A percentile compares a stretch with the other conserved stretches of the same genome.
Conservation (phyloP, 1,284 basidiomycete species). For the Uromyces viciae-fabae region DNA sequence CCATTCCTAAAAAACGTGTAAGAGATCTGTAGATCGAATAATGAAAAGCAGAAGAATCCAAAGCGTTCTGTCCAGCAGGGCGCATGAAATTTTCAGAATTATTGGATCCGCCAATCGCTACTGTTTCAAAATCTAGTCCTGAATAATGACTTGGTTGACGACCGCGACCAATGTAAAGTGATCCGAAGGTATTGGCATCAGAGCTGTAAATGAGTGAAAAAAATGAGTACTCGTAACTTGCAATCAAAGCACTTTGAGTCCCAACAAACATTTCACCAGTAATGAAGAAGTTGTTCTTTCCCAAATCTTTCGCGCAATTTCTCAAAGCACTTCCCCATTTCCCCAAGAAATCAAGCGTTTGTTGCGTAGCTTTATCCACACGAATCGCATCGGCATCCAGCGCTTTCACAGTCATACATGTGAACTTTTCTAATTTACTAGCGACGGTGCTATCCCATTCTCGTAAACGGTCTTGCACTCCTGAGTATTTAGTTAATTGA, state of each 20-base stretch:
- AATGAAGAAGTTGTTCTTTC: conserved; percentile 48
- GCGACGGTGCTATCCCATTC: conserved; percentile 46
- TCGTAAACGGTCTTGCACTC: conserved; percentile 54
- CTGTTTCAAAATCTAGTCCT: conserved; percentile 63
- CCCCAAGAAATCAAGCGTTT: conserved; percentile 46
- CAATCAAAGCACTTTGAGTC: background rate
- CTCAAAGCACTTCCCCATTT: conserved; percentile 46
- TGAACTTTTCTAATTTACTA: conserved; percentile 43
- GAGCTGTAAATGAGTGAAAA: conserved; percentile 58
- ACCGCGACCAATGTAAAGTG: conserved; percentile 80
- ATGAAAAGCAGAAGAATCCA: conserved; percentile 80
- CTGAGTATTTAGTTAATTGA: conserved; percentile 86
- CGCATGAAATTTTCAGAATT: conserved; percentile 71
- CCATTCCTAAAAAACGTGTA: conserved; percentile 81
- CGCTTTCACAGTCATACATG: conserved; percentile 47
- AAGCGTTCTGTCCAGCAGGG: conserved; percentile 61
- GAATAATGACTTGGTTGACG: conserved; percentile 68
- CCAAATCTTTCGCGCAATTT: conserved; percentile 44
- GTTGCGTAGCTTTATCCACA: conserved; percentile 48
- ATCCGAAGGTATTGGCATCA: conserved; percentile 80
- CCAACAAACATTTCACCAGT: conserved; percentile 48
- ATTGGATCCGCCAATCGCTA: conserved; percentile 63
- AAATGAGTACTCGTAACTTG: background rate
- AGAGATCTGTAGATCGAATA: conserved; percentile 83
- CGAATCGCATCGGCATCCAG: conserved; percentile 48